phyloP scores from a whole-genome alignment of 2,329 filamentous ascomycete genomes.

The Fusarium pilosicola region DNA sequence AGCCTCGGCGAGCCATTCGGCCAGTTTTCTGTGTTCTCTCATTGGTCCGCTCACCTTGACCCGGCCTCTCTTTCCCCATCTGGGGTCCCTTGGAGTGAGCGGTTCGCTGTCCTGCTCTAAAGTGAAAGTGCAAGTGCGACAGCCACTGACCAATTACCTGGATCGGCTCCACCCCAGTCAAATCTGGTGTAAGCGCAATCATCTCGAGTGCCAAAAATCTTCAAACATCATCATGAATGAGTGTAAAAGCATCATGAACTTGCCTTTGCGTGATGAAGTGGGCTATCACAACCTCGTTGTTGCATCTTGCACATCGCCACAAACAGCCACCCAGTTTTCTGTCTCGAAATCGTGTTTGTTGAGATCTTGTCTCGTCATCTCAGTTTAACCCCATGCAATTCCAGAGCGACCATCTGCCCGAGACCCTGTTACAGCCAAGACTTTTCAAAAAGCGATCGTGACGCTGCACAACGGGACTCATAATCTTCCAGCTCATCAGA shows the following conservation, averaged over 20 bases:
- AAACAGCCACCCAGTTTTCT: not conserved
- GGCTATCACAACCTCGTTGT: not conserved
- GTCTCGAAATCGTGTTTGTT: not conserved
- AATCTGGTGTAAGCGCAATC: slow-evolving; percentile 29
- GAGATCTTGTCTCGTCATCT: slow-evolving; percentile 1
- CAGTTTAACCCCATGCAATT: slow-evolving; percentile 23
- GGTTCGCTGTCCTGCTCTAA: slow-evolving; percentile 20
- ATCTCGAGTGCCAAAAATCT: not conserved
- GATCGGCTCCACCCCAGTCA: slow-evolving; percentile 26
- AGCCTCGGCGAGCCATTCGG: slow-evolving; percentile 15
- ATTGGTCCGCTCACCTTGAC: slow-evolving; percentile 19
- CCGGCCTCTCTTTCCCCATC: slow-evolving; percentile 29
- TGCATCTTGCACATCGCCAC: not conserved
- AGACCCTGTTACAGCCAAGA: slow-evolving; percentile 39
- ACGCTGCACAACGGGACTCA: slow-evolving; percentile 21
- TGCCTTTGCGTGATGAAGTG: not conserved
- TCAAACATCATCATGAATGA: slow-evolving; percentile 25
- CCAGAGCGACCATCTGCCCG: slow-evolving; percentile 27
- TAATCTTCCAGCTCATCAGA: slow-evolving; percentile 22
- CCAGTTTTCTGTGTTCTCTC: slow-evolving; percentile 2
- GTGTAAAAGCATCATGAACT: slow-evolving; percentile 29
- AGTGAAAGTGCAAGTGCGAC: not conserved
- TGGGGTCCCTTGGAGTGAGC: slow-evolving; percentile 23
- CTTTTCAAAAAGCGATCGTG: slow-evolving; percentile 36
- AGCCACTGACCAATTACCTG: slow-evolving; percentile 17